Conservation (phyloP, 441 rosid species). For the Theobroma grandiflorum region DNA sequence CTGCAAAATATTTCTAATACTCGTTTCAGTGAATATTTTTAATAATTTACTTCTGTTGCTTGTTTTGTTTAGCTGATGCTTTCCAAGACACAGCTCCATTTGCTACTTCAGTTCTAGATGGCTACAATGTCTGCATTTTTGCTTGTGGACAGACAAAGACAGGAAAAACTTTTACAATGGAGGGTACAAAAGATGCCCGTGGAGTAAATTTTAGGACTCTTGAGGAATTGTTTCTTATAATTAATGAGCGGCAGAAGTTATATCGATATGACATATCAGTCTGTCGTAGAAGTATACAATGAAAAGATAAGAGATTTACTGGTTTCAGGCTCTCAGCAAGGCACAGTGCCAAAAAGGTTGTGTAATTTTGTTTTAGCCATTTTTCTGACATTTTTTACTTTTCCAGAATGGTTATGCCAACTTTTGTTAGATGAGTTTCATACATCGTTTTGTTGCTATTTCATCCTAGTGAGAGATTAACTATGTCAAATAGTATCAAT, state of each 20-base stretch:
- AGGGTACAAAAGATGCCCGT: slow-evolving; percentile 84
- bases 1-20: too few relatives aligned
- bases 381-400: slow-evolving; percentile 7
- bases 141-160: slow-evolving; percentile 98
- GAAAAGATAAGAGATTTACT: slow-evolving; percentile 93
- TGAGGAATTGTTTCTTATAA: slow-evolving; percentile 71
- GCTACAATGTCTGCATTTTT: slow-evolving; percentile 89
- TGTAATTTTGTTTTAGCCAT: not conserved
- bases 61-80: slow-evolving; percentile 67
- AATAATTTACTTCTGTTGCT: slow-evolving; percentile 14
- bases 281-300: slow-evolving; percentile 91
- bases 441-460: not conserved
- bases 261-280: slow-evolving; percentile 79
- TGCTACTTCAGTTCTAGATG: slow-evolving; percentile 92
- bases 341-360: slow-evolving; percentile 73
- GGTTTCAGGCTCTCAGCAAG: slow-evolving; percentile 61
- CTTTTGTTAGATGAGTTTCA: not conserved
- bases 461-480: not conserved
- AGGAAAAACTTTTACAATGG: slow-evolving; percentile 97
- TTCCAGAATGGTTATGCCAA: not conserved
- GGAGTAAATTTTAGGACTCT: slow-evolving; percentile 94
- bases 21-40: too few relatives aligned
- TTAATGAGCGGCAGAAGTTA: slow-evolving; percentile 64
- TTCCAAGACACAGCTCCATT: slow-evolving; percentile 89
- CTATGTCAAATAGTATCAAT: not conserved